These are phyloP conservation scores for Lachnellula cervina DNA, from an alignment of 2,329 filamentous ascomycete genomes.

Conservation along the genomic window DNA sequence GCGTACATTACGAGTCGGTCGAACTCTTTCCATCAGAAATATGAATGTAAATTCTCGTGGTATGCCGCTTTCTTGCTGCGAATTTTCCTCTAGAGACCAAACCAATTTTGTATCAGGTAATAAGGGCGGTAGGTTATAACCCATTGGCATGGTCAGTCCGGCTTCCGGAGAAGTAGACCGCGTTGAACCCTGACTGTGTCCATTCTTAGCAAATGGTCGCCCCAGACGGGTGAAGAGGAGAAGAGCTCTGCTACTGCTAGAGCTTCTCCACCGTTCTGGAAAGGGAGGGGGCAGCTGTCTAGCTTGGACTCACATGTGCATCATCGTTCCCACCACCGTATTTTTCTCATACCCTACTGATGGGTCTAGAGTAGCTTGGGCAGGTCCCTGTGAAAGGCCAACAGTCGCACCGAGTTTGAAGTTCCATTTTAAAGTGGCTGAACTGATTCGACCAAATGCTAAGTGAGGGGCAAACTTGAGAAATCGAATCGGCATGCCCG, in stretches of 20 bases:
- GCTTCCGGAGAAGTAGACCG: conserved; percentile 3
- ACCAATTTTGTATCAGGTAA: conserved; percentile 34
- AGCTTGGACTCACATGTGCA: conserved; percentile 21
- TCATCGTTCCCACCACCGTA: conserved; percentile 20
- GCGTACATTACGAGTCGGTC: background rate
- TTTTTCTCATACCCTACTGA: conserved; percentile 16
- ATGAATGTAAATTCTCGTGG: conserved; percentile 49
- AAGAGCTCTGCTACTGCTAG: background rate
- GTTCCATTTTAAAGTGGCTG: conserved; percentile 21
- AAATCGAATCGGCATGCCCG: conserved; percentile 34
- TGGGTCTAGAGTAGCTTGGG: conserved; percentile 10
- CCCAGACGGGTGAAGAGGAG: background rate
- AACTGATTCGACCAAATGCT: conserved; percentile 33
- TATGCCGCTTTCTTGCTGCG: conserved; percentile 42
- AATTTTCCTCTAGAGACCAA: conserved; percentile 47
- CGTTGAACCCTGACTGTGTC: conserved; percentile 18
- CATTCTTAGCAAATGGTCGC: background rate
- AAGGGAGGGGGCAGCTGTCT: background rate
- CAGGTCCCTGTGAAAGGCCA: conserved; percentile 41
- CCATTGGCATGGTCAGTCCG: background rate
- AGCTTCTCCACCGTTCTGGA: background rate
- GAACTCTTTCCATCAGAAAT: conserved; percentile 35
- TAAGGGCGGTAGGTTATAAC: background rate
- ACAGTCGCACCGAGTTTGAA: conserved; percentile 30
- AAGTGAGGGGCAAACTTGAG: conserved; percentile 47